These are phyloP conservation scores for Gracilariopsis chorda DNA, from an alignment of 23 red algal species.

Conservation along the genomic window DNA sequence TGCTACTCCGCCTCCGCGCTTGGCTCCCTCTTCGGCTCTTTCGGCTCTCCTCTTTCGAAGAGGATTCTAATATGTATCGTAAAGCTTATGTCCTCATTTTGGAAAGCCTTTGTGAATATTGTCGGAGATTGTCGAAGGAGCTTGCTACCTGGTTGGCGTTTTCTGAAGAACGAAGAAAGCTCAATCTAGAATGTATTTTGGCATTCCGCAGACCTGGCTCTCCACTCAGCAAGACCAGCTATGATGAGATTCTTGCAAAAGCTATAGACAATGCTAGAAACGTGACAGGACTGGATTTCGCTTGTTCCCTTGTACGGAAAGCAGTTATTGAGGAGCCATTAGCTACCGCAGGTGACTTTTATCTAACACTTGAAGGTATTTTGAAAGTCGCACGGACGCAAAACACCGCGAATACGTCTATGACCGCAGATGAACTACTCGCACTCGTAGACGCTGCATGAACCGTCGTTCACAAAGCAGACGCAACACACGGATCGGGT, in stretches of 20 bases:
- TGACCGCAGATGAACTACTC: constrained; percentile 47
- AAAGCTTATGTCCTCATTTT: constrained; percentile 83
- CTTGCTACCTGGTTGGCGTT: constrained; percentile 83
- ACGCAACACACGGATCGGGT: background rate
- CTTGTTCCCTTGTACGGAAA: constrained; percentile 61
- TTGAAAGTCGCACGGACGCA: constrained; percentile 49
- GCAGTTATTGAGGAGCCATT: constrained; percentile 69
- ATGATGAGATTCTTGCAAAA: constrained; percentile 74
- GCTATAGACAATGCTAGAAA: constrained; percentile 79
- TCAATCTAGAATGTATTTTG: constrained; percentile 59
- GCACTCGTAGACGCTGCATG: constrained; percentile 48
- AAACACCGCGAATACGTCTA: background rate
- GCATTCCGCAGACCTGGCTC: constrained; percentile 42
- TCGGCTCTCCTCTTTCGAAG: constrained; percentile 44
- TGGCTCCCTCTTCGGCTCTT: constrained; percentile 6
- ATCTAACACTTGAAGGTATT: constrained; percentile 66
- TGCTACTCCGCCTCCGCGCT: background rate
- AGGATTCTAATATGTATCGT: constrained; percentile 68
- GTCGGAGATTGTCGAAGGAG: constrained; percentile 68
- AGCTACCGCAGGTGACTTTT: constrained; percentile 74
- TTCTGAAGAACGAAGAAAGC: constrained; percentile 61
- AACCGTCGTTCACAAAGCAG: constrained; percentile 22
- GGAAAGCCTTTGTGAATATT: constrained; percentile 60
- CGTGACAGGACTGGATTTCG: constrained; percentile 67
- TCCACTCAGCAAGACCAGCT: constrained; percentile 62